Evolutionary conservation across 805 yeast species (phyloP).

Genomic region (Schizosaccharomyces pombe): DNA sequence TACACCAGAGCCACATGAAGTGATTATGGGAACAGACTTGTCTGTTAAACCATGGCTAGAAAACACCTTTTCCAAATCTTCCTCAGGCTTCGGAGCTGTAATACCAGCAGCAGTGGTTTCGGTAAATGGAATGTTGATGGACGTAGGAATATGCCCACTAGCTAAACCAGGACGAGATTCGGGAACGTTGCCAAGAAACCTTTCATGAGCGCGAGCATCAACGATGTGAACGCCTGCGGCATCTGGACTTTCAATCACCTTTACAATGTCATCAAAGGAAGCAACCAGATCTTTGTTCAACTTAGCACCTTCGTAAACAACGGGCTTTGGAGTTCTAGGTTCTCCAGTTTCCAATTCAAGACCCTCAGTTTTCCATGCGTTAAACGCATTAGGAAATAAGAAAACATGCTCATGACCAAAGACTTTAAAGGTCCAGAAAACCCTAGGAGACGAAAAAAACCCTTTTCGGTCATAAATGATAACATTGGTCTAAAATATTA

Average conservation of each 20-base stretch:
- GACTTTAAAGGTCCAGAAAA: conserved; percentile 67
- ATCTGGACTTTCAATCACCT: not conserved
- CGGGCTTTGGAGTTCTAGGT: not conserved
- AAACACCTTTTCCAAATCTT: conserved; percentile 27
- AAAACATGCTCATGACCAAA: conserved; percentile 17
- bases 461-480: conserved; percentile 73
- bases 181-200: conserved; percentile 23
- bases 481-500: conserved; percentile 20
- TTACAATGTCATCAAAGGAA: not conserved
- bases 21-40: conserved; percentile 41
- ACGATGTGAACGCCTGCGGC: not conserved
- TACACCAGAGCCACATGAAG: conserved; percentile 92
- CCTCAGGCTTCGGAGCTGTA: conserved; percentile 22
- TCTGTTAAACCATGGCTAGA: conserved; percentile 18
- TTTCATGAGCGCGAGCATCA: not conserved
- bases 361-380: not conserved
- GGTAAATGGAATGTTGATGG: conserved; percentile 51
- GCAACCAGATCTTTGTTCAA: not conserved
- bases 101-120: conserved; percentile 23
- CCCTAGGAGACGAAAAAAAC: conserved; percentile 71
- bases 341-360: not conserved
- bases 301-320: not conserved
- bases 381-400: not conserved
- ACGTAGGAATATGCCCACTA: conserved; percentile 75
- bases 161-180: conserved; percentile 79